Base-by-base conservation (phyloP, 164 flowering plant species). In the Chimonanthus salicifolius region DNA sequence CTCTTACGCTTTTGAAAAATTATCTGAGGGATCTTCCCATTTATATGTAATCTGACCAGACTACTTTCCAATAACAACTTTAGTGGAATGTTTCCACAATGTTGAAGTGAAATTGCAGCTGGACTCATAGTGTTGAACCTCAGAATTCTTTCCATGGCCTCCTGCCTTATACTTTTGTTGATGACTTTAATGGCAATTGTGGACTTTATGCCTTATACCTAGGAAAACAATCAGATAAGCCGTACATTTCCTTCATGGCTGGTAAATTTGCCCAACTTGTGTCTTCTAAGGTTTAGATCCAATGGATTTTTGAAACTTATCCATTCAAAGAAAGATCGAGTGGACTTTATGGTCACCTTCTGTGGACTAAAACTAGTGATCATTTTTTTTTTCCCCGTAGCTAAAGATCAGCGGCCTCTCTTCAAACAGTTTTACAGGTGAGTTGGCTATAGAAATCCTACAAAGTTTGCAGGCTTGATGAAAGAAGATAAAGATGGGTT, bases 371-470 rank as follows among this genome's bases (percentile, higher is more conserved):
- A 20, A 20, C 21, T 20, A 20, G 21, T 20, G 21, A 20, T 20
- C 21, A 20, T 20, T 20, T 20, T 20, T 64, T 5, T 85, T 84
- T n/a, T n/a, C n/a, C 83, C 69, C 72, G 11, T 70, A 7, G 75
- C 84, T 88, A 69, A 89, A 85, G 47, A 85, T 90, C 58, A 71
- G 88, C 0, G 95, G 89, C 64, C 64, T 88, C 6, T 78, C 90
- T 49, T 71, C 49, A 7, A 90, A 87, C 74, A 69, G 80, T 4
- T 86, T 90, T 72, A 77, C 7, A 45, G 92, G 91, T 4, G 11
- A 9, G 0, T 20, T 88, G 6, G 76, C 79, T 3, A 33, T n/a
- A 3, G 46, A 47, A 43, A 74, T 71, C 70, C 62, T 88, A 3
- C 3, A 13, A 3, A 71, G 67, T 0, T 88, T 87, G 89, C 70